Evolutionary conservation across 2,329 filamentous ascomycete species (phyloP), one percentile per base, ranked within the genome.

Genomic region (Alternaria gansuensis): DNA sequence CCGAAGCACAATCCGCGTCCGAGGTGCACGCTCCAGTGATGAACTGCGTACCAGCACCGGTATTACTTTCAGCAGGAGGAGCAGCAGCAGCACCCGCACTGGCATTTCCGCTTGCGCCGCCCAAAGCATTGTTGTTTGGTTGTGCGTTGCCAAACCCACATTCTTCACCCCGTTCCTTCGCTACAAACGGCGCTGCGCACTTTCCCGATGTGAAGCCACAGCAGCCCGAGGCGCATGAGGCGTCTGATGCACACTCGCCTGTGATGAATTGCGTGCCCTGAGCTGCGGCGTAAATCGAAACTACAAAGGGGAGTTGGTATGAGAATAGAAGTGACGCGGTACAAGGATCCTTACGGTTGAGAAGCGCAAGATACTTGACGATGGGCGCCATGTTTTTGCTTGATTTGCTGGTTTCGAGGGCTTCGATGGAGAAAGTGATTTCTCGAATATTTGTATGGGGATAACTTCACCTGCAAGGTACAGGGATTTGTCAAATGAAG

Each of bases 1-100:
- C 71, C 21, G 73, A 72, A 3, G 74, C 75, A 46, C 77, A 79
- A 57, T 79, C 76, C 5, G 76, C 75, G 51, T 78, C 76, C 4
- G 73, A 72, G 2, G 65, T 62, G 46, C 77, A 79, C 7, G 70
- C 52, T 2, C 77, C 77, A 14, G 77, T 79, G 65, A 79, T 78
- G 68, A 79, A 79, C 54, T 79, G 77, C 3, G 63, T 75, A 31
- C 70, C 76, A 14, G 60, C 33, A 41, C 43, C 45, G 13, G 36
- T 44, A 28, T 33, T 40, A 21, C 26, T 48, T 23, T 48, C 31
- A 3, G 46, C 33, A 29, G 55, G 26, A 7, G 48, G 45, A 17
- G 54, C 29, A 10, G 52, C 40, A 36, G 48, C 24, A 3, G 44
- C 43, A 5, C 40, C 24, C 8, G 56, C 58, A 29, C 50, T 59